Evolutionary conservation across 257 asterid species (phyloP).

Genomic region (Eucommia ulmoides): DNA sequence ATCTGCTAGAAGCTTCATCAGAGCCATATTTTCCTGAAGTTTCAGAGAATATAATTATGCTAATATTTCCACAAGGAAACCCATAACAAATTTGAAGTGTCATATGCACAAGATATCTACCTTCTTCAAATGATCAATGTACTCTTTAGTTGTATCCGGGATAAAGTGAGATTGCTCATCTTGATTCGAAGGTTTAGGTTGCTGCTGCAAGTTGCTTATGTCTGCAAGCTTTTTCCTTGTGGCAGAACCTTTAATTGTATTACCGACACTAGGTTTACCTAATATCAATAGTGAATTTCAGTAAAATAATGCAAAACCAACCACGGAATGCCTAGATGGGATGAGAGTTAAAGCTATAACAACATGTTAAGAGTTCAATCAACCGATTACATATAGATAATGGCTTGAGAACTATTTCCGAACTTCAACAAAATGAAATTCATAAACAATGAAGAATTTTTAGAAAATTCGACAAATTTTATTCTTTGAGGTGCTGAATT

Average conservation of each 20-base stretch:
- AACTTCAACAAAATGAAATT: no score
- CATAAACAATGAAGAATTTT: no score
- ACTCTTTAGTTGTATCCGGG: conserved; percentile 20
- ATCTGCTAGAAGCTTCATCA: conserved; percentile 45
- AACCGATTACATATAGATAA: no score
- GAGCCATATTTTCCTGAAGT: conserved; percentile 46
- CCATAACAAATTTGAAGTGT: not conserved
- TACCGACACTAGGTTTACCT: conserved; percentile 19
- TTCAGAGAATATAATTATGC: conserved; percentile 7
- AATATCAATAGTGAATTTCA: not conserved
- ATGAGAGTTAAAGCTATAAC: no score
- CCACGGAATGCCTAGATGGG: no score
- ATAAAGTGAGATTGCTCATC: conserved; percentile 20
- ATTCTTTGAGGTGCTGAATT: no score
- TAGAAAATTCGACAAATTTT: no score
- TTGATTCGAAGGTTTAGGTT: conserved; percentile 15
- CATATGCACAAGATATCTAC: conserved; percentile 13
- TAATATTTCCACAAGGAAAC: not conserved
- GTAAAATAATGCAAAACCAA: no score
- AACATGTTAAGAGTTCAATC: no score
- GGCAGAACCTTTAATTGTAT: conserved; percentile 11
- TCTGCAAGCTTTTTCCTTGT: conserved; percentile 49
- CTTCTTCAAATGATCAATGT: conserved; percentile 38
- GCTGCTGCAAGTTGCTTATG: conserved; percentile 54
- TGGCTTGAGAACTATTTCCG: no score